Conservation (phyloP, 2,329 filamentous ascomycete genomes). For the Botrytis fabae region DNA sequence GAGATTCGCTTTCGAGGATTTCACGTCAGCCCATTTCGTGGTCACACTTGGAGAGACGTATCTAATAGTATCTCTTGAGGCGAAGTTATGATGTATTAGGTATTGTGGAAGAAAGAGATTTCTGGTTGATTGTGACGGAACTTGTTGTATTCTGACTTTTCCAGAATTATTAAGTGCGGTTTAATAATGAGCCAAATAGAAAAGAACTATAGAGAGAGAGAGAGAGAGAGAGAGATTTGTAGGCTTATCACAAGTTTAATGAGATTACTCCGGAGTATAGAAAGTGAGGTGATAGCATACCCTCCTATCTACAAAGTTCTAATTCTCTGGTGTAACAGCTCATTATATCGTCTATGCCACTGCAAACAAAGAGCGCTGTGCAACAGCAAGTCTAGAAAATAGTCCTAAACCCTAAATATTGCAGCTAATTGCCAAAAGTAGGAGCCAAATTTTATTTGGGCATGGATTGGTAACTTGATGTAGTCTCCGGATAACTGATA, state of each 20-base stretch:
- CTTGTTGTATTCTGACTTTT: not conserved
- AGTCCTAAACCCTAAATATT: not conserved
- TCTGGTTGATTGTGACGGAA: not conserved
- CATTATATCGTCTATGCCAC: not conserved
- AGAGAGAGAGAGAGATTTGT: not conserved
- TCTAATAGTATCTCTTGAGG: not conserved
- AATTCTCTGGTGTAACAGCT: not conserved
- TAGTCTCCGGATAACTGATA: not conserved
- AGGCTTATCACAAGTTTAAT: not conserved
- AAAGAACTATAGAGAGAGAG: not conserved
- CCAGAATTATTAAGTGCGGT: not conserved
- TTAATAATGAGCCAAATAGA: not conserved
- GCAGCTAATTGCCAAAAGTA: not conserved
- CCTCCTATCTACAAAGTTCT: no score
- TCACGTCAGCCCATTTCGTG: no score
- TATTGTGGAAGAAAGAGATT: not conserved
- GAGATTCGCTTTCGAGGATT: not conserved
- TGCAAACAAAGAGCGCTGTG: not conserved
- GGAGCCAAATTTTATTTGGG: not conserved
- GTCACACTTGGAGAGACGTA: not conserved
- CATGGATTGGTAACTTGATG: not conserved
- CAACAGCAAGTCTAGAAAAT: not conserved
- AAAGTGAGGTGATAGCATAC: not conserved
- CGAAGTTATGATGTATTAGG: not conserved
- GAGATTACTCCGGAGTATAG: not conserved